Evolutionary conservation across 306 rosid species (phyloP).

Genomic region (Adenanthera pavonina): DNA sequence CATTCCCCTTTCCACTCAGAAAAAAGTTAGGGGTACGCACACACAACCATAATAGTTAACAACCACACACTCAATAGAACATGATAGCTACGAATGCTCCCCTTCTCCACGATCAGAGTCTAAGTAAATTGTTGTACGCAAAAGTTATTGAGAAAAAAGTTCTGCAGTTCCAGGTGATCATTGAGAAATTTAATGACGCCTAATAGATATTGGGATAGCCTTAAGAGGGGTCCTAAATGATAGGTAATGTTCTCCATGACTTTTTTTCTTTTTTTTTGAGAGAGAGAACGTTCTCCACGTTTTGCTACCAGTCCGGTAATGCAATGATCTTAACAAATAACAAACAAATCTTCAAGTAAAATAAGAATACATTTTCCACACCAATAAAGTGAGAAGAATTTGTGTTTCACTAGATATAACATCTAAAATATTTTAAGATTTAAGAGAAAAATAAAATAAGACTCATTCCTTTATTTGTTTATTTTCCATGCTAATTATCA

Average conservation of each 20-base stretch:
- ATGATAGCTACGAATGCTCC: neutral
- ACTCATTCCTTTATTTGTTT: neutral
- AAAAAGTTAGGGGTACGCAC: too few species aligned
- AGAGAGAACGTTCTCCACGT: too few species aligned
- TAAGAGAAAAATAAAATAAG: neutral
- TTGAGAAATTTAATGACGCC: conserved; percentile 24
- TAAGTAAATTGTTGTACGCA: neutral
- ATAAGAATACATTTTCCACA: neutral
- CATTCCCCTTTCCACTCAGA: too few species aligned
- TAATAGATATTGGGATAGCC: neutral
- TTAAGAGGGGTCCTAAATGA: conserved; percentile 17
- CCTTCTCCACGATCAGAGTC: neutral
- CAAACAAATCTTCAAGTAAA: neutral
- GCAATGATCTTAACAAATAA: neutral
- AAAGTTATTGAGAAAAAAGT: neutral
- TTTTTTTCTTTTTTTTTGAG: too few species aligned
- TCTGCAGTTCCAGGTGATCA: conserved; percentile 22
- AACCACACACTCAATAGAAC: too few species aligned
- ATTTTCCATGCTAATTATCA: neutral
- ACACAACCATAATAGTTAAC: neutral
- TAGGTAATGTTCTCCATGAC: conserved; percentile 2
- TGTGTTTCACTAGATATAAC: neutral
- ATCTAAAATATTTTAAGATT: neutral
- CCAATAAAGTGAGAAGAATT: neutral
- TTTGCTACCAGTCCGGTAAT: neutral